Evolutionary conservation across 768 basidiomycete species (phyloP), one percentile per base, ranked within the genome.

Genomic region (Trametes maxima): DNA sequence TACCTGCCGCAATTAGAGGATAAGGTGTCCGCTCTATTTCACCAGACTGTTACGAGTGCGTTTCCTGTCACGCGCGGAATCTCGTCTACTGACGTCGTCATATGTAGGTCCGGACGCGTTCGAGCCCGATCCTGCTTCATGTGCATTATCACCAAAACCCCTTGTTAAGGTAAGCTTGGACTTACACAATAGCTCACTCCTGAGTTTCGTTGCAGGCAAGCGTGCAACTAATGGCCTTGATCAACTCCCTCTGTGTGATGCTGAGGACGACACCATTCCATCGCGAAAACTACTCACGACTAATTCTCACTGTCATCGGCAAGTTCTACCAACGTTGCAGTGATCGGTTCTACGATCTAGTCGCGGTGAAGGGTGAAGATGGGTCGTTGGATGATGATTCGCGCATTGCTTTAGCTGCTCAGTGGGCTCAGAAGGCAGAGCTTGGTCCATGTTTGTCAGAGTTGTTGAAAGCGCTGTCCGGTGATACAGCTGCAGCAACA

Each of bases 271-370:
- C 92, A 17, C 95, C 95, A 0, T 98, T 98, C 76, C 96, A 98
- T 70, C 83, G 89, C 62, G 96, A 98, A 74, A 95, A 89, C 70
- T 97, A 98, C 72, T 88, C 93, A 17, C 85, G 94, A n/a, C 79
- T 98, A 33, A 95, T 98, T 59, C 83, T 98, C 35, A 88, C 90
- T 16, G 90, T 98, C 55, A 90, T 98, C 59, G 94, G 96, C 42
- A 95, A 97, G 73, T 97, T 96, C 71, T 97, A 98, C 68, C 94
- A 97, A 70, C 85, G 90, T 25, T 98, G 94, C 66, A 94, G 92
- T 66, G 89, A 94, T 68, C 82, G 87, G 40, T 97, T 93, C 72
- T 89, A 94, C 63, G 83, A 85, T 69, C 77, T 92, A 36, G 87
- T 90, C 13, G 79, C 84, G 24, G 67, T 73, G 21, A 68, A 70